Percentiles rank a stretch among this genome's conserved stretches.
These are phyloP conservation scores for Nigrospora oryzae DNA, from an alignment of 2,329 filamentous ascomycete genomes.

Conservation along the genomic window DNA sequence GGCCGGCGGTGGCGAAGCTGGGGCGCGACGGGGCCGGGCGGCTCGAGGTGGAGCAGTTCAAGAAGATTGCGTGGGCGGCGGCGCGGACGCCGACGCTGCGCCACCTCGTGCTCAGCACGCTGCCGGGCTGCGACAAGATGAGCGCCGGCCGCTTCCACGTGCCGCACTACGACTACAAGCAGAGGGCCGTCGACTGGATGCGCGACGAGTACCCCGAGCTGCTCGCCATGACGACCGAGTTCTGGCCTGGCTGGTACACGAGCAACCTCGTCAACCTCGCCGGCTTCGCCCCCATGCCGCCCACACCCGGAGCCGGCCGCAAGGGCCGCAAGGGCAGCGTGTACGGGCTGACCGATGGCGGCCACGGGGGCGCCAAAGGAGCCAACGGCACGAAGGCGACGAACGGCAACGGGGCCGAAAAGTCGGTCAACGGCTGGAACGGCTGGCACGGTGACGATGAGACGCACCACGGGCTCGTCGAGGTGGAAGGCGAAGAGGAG, in stretches of 20 bases:
- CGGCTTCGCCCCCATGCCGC: neutral
- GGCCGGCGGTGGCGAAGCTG: slow-evolving; percentile 8
- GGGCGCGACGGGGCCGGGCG: slow-evolving; percentile 5
- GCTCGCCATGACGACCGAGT: slow-evolving; percentile 10
- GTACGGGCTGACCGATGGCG: neutral
- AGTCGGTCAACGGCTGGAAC: no score
- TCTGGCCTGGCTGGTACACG: slow-evolving; percentile 11
- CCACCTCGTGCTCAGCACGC: slow-evolving; percentile 14
- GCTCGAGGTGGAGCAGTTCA: slow-evolving; percentile 11
- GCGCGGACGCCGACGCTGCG: slow-evolving; percentile 4
- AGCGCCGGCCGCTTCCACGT: slow-evolving; percentile 8
- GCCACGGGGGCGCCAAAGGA: neutral
- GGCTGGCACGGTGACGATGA: no score
- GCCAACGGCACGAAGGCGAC: no score
- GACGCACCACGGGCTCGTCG: no score
- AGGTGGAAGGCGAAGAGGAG: no score
- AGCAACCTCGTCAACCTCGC: slow-evolving; percentile 5
- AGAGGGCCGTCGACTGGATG: slow-evolving; percentile 9
- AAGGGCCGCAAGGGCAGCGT: no score
- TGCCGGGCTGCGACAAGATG: slow-evolving; percentile 7
- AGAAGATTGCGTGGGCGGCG: slow-evolving; percentile 12
- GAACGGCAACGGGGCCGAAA: no score
- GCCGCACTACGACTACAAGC: slow-evolving; percentile 15
- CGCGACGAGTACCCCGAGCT: slow-evolving; percentile 5
- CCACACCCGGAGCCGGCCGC: no score